Evolutionary conservation across 2,329 filamentous ascomycete species (phyloP), one percentile per base, ranked within the genome.

Genomic region (Xylariaceae sp.): DNA sequence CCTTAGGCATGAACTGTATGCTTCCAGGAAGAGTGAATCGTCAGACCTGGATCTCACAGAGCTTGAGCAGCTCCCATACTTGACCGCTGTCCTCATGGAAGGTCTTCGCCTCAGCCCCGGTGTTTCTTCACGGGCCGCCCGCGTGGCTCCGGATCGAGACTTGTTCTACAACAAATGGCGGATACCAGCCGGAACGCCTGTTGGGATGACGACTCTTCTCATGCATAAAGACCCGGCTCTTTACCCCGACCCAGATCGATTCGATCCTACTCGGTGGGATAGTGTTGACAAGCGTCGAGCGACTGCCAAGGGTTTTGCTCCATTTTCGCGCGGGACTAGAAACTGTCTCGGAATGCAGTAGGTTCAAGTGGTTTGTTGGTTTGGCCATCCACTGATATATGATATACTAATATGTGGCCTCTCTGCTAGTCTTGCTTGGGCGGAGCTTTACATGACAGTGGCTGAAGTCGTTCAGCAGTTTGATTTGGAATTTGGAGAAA

Each of bases 111-210:
- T 43, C 11, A 43, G 41, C 16, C 41, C 41, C 5, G 32, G 19
- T 3, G 32, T 43, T 8, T 29, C 32, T 5, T 21, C 3, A 12
- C 41, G 41, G 4, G 21, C 35, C 12, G 32, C 29, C 6, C 41
- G 41, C 3, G 22, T 43, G n/a, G 41, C 41, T n/a, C 41, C 41
- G n/a, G 41, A 43, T 22, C 41, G 41, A 12, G 41, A 43, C 21
- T 21, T 37, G 3, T 22, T 27, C 14, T 43, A 43, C 22, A 22
- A 20, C 17, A 19, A 37, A 14, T 43, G 29, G 41, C n/a, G 16
- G n/a, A 43, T 43, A 12, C 41, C 41, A 4, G 16, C 7, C 11
- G 25, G 41, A 6, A 43, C 41, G 21, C 41, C 41, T 6, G 33
- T 43, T 12, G 41, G 41, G 12, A 43, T 43, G 29, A 43, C 41